Evolutionary conservation across 306 rosid species (phyloP).

Genomic region (Vicia faba): DNA sequence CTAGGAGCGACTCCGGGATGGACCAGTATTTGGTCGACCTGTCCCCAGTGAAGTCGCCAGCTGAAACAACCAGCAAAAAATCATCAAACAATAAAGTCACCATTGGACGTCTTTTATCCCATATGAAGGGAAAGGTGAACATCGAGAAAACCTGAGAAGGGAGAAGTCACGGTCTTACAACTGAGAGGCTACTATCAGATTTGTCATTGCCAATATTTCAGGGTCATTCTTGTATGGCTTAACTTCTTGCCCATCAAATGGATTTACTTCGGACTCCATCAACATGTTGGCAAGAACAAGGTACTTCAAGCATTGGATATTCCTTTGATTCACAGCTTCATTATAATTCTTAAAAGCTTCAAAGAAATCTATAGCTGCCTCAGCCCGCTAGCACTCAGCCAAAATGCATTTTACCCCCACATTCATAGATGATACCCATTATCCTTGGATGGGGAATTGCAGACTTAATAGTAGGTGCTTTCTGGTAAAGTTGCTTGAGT

Average conservation of each 20-base stretch:
- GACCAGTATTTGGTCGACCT: too few species aligned
- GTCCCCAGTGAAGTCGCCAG: too few species aligned
- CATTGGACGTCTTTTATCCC: too few species aligned
- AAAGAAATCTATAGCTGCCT: slow-evolving; percentile 95
- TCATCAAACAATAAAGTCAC: too few species aligned
- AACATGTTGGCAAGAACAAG: slow-evolving; percentile 86
- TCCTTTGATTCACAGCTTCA: slow-evolving; percentile 97
- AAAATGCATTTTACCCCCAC: slow-evolving; percentile 99
- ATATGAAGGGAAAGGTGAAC: too few species aligned
- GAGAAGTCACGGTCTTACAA: too few species aligned
- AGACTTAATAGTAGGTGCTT: slow-evolving; percentile 94
- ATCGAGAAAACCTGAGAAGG: too few species aligned
- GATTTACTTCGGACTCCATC: slow-evolving; percentile 72
- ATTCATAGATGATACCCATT: slow-evolving; percentile 97
- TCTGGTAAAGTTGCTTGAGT: slow-evolving; percentile 99
- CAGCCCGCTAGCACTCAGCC: slow-evolving; percentile 99
- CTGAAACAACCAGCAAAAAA: too few species aligned
- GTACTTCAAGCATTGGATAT: slow-evolving; percentile 96
- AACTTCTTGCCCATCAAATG: slow-evolving; percentile 69
- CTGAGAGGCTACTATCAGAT: slow-evolving; percentile 95
- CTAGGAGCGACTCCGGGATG: too few species aligned
- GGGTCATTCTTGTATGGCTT: slow-evolving; percentile 94
- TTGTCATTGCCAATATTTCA: slow-evolving; percentile 98
- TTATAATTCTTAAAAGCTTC: slow-evolving; percentile 96
- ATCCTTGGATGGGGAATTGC: slow-evolving; percentile 99